Evolutionary conservation across 352 stramenopile genomes (phyloP), one percentile per base, ranked within the genome.

Genomic region (Pelagophyceae sp.): DNA sequence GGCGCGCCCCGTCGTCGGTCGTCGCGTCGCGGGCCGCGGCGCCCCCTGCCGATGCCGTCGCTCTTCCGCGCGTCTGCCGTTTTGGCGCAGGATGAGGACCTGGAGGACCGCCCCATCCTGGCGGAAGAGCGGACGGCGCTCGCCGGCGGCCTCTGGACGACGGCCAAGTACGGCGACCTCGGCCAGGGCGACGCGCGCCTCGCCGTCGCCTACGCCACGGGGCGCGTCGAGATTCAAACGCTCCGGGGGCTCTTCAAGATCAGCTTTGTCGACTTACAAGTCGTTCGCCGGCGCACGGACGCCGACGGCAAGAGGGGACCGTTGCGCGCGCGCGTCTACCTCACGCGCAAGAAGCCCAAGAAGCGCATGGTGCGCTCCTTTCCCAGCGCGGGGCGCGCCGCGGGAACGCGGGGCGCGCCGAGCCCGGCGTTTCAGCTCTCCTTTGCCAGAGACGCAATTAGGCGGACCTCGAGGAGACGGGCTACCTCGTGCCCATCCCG

Each of bases 381-480:
- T n/a, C n/a, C n/a, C n/a, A n/a, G n/a, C n/a, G n/a, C n/a, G n/a
- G n/a, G n/a, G n/a, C n/a, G n/a, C n/a, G n/a, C n/a, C n/a, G n/a
- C n/a, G n/a, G n/a, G n/a, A n/a, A n/a, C n/a, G n/a, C n/a, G n/a
- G n/a, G n/a, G n/a, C n/a, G n/a, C n/a, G n/a, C n/a, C n/a, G n/a
- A n/a, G n/a, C n/a, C n/a, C n/a, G n/a, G n/a, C n/a, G n/a, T n/a
- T n/a, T n/a, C n/a, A n/a, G n/a, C n/a, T n/a, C n/a, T n/a, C n/a
- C n/a, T n/a, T n/a, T n/a, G n/a, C n/a, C n/a, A n/a, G n/a, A n/a
- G n/a, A n/a, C n/a, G n/a, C n/a, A n/a, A n/a, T n/a, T n/a, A n/a
- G n/a, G 37, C 67, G 38, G 67, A 74, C 38, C n/a, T 74, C 15
- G 67, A 74, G 38, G 67, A 74, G 38, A 74, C 67, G 38, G 33